Base-by-base conservation (phyloP, 2,329 filamentous ascomycete genomes). In the Trichoderma afroharzianum region DNA sequence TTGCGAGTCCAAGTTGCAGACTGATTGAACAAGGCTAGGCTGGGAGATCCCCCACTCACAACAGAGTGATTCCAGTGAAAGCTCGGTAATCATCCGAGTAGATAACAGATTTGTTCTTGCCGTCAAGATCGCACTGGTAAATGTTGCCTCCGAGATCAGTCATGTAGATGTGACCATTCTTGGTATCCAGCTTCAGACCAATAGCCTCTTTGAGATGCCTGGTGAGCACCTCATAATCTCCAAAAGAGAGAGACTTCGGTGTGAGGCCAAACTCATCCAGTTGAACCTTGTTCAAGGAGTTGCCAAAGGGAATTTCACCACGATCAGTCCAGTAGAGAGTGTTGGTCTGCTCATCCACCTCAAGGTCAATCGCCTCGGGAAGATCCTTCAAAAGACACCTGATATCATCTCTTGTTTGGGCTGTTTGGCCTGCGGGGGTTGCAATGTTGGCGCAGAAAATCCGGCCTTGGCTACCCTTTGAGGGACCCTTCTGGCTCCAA, bases 321-420 rank as follows among this genome's bases (percentile, higher is more conserved):
- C 88, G 81, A 73, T 90, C 88, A 0, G 88, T 89, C 88, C 88
- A 90, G 77, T 88, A 90, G 30, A 91, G 78, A 1, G 77, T 80
- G 32, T 82, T 76, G 3, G 76, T 76, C 0, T 80, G 78, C 14
- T 83, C 81, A 18, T 90, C 86, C 1, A 90, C 74, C 36, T 88
- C 87, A 0, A 91, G 78, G 74, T 90, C 87, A 71, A 90, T 87
- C 0, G 86, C 85, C 75, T 90, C 88, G 0, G 87, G 87, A 9
- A 89, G 78, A 1, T 77, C 76, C 4, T 82, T 75, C 4, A 85
- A 76, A 2, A 90, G 70, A 2, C 80, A 74, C 64, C 82, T 80
- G 32, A 86, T 79, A 50, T 88, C 84, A 0, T 79, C 74, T 1
- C 85, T 79, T 11, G 72, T 77, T 1, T 77, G 74, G 0, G 81